Base-by-base conservation (phyloP, 2,329 filamentous ascomycete genomes). In the Colletotrichum ledebouriae region DNA sequence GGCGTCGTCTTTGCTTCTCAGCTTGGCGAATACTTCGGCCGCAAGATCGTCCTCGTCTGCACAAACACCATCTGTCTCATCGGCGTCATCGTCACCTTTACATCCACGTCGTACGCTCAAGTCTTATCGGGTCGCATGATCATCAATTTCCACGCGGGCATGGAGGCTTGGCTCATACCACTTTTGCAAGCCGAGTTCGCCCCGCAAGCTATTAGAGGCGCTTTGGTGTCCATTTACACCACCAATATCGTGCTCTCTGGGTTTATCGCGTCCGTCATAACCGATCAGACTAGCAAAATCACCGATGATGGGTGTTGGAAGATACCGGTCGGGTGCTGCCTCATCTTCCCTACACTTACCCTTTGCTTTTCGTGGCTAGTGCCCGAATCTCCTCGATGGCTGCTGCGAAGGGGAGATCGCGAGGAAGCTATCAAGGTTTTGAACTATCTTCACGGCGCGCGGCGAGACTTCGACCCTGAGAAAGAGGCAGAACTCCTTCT, bases 141-240 rank as follows among this genome's bases (percentile, higher is more conserved):
- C 11, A 29, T 52, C 2, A 25, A 52, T 7, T 33, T 52, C 0
- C 29, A 52, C 7, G 29, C n/a, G 15, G 49, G 49, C 1, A 52
- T 52, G 49, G 49, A 52, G 29, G 29, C 22, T 15, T 52, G 49
- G 49, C 15, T 52, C n/a, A 34, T 52, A n/a, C 49, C 49, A 17
- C 25, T 52, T 1, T 33, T 52, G 22, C 15, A 33, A 10, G 49
- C 49, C 2, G 49, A 52, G 22, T 25, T 52, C 22, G 49, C 29
- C 10, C 49, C 49, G 11, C 13, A 25, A 6, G 29, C 15, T 6
- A 52, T 52, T n/a, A 25, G 49, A 29, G 49, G 49, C 49, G 29
- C 29, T 13, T 15, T 52, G 12, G 49, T 52, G 25, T 52, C 49
- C 49, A 22, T 25, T n/a, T 52, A 52, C 49, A 34, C n/a, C 9